Evolutionary conservation across 257 asterid species (phyloP).

Genomic region (Capsicum pubescens): DNA sequence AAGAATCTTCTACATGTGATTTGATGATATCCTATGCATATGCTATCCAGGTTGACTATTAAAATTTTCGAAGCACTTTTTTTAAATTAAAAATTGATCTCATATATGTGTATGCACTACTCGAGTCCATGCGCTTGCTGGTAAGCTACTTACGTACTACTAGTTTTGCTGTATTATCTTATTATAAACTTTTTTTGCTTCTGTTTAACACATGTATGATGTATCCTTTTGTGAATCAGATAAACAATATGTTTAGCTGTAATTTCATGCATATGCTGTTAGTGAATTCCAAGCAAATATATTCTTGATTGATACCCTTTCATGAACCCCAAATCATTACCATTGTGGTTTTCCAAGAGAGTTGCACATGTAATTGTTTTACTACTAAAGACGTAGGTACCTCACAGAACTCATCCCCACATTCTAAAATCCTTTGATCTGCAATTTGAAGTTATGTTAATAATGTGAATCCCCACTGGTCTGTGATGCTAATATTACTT

Average conservation of each 20-base stretch:
- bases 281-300: neutral
- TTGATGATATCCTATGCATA: slow-evolving; percentile 6
- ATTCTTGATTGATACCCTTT: neutral
- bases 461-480: slow-evolving; percentile 7
- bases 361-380: slow-evolving; percentile 1
- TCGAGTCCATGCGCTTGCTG: slow-evolving; percentile 10
- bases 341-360: slow-evolving; percentile 14
- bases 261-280: slow-evolving; percentile 20
- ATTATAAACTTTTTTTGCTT: neutral
- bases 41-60: slow-evolving; percentile 20
- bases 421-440: neutral
- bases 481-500: slow-evolving; percentile 14
- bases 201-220: neutral
- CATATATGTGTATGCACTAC: neutral
- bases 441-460: slow-evolving; percentile 17
- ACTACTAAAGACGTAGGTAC: neutral
- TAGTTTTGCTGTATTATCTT: slow-evolving; percentile 10
- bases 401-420: neutral
- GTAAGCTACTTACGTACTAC: neutral
- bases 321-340: slow-evolving; percentile 15
- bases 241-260: slow-evolving; percentile 5
- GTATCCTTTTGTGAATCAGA: slow-evolving; percentile 27
- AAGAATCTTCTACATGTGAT: neutral
- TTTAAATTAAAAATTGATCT: neutral
- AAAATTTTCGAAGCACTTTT: neutral